Base-by-base conservation (phyloP, 768 basidiomycete genomes). In the Auricularia cornea region DNA sequence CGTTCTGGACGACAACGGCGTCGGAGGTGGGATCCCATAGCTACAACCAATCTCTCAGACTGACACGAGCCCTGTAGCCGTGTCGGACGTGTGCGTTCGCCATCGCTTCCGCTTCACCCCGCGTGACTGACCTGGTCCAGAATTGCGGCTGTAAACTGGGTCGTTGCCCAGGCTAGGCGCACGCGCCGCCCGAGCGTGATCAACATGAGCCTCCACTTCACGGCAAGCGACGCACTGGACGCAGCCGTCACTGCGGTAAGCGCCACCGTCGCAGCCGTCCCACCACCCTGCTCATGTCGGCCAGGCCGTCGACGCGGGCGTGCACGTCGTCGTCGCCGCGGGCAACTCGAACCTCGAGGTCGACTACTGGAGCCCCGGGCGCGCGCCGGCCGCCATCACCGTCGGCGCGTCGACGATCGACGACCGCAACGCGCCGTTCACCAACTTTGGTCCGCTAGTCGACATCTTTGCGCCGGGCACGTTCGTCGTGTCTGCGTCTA, bases 1-100 rank as follows among this genome's bases (percentile, higher is more conserved):
- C 56, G 65, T 69, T 23, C 60, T 67, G 23, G 64, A 65, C n/a
- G 61, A 60, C 20, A 62, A 66, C 28, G 66, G 68, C 14, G 41
- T 32, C 6, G 30, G 38, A 12, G 28, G 20, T 52, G 2, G 3
- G 16, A 10, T 61, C 38, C 16, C n/a, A n/a, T n/a, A n/a, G n/a
- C n/a, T n/a, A n/a, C n/a, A n/a, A n/a, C n/a, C n/a, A n/a, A n/a
- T n/a, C n/a, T n/a, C n/a, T n/a, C n/a, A n/a, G n/a, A n/a, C n/a
- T n/a, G n/a, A n/a, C n/a, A 35, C 35, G 26, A 16, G 11, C 12
- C 1, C n/a, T 26, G 3, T 32, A 26, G 12, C 26, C 1, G n/a
- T 60, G 2, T 18, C 28, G 1, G 26, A 59, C 18, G 35, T 31
- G 32, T 60, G 35, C n/a, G 26, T 28, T 18, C 14, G 10, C 3